These are phyloP conservation scores for Melastoma malabathricum DNA, from an alignment of 345 rosid species.

Conservation along the genomic window DNA sequence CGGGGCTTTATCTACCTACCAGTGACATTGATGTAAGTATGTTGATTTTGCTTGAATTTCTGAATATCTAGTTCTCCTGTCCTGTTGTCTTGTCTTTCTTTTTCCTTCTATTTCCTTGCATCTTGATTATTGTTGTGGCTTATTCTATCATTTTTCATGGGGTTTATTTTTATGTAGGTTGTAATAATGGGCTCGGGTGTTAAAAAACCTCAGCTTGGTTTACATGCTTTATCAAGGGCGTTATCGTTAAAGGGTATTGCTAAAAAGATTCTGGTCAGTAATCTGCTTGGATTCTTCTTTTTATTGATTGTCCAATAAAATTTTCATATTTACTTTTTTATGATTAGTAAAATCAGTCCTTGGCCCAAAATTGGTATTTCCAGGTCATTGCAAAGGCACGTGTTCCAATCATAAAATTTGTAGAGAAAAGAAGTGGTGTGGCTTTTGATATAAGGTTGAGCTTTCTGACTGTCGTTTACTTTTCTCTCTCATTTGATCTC, in stretches of 20 bases:
- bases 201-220: constrained; percentile 53
- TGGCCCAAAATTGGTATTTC: background rate
- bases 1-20: constrained; percentile 85
- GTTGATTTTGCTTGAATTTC: background rate
- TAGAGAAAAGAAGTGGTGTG: constrained; percentile 71
- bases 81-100: too few species aligned
- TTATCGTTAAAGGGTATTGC: constrained; percentile 73
- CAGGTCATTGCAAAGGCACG: constrained; percentile 94
- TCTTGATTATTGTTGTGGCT: background rate
- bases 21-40: constrained; percentile 91
- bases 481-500: background rate
- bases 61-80: too few species aligned
- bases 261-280: constrained; percentile 55
- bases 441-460: constrained; percentile 74
- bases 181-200: constrained; percentile 74
- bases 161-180: constrained; percentile 26
- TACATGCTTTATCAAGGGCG: constrained; percentile 72
- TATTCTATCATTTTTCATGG: background rate
- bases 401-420: constrained; percentile 84
- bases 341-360: too few species aligned
- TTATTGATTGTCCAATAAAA: background rate
- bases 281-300: background rate
- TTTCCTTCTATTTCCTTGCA: too few species aligned
- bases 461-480: constrained; percentile 1
- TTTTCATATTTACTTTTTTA: too few species aligned